Base-by-base conservation (phyloP, 2,329 filamentous ascomycete genomes). In the Fusarium pseudograminearum region DNA sequence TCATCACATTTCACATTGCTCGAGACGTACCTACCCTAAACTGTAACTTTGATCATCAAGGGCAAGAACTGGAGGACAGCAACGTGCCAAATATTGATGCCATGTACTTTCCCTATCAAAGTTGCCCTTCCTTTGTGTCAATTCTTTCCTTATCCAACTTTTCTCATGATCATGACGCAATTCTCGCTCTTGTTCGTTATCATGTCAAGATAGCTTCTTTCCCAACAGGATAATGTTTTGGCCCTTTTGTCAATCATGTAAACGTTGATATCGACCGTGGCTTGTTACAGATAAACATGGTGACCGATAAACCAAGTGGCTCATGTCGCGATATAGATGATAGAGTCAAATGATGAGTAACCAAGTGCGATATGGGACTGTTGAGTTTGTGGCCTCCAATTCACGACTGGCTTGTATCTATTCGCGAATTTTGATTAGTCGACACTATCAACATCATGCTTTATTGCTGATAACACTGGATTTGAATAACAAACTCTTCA, bases 131-230 rank as follows among this genome's bases (percentile, higher is more conserved):
- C 3, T 20, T 28, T 5, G 2, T 16, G 18, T 16, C 2, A 4
- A 11, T 28, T 26, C 6, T 40, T 22, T 20, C 14, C 31, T 28
- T 20, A 22, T 20, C 9, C 14, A 16, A 28, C 9, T 51, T 11
- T 20, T 5, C n/a, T 5, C 1, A 8, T 38, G 6, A n/a, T 5
- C 1, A 8, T 38, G 6, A n/a, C 11, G 12, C 12, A 11, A 26
- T 6, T 15, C 5, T 18, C 12, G n/a, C 16, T 11, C 14, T 15
- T 26, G 5, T 51, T 14, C 15, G 9, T 20, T 28, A n/a, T 5
- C 24, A 4, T 16, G 4, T 28, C 14, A 28, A 5, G 12, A 18
- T 26, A 11, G 2, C 4, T 6, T 15, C 28, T 14, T 16, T 28
- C 16, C 11, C 42, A 11, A 28, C 12, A 10, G 3, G 14, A 18